phyloP scores from a whole-genome alignment of 306 rosid species.

The Vachellia pachyceras region DNA sequence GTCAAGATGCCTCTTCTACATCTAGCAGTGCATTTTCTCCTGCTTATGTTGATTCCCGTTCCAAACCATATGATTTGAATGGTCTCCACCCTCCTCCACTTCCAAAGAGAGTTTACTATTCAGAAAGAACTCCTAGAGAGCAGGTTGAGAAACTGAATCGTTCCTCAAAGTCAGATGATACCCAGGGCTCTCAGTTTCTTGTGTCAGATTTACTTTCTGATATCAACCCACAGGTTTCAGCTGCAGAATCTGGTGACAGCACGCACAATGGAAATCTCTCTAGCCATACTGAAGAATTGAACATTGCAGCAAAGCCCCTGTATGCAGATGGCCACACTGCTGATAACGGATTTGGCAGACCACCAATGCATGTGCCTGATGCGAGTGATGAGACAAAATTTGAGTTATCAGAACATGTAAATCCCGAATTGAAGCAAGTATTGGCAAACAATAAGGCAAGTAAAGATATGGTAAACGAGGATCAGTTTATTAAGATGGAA shows the following conservation, averaged over 20 bases:
- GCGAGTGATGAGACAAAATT: conserved; percentile 31
- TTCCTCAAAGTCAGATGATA: conserved; percentile 64
- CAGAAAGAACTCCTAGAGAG: conserved; percentile 67
- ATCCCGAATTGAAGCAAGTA: conserved; percentile 16
- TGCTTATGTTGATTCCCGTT: conserved; percentile 47
- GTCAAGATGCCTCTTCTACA: conserved; percentile 43
- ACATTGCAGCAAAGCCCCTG: conserved; percentile 41
- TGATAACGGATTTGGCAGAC: conserved; percentile 46
- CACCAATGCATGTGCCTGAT: conserved; percentile 38
- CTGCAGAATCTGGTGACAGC: conserved; percentile 43
- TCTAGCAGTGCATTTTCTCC: conserved; percentile 46
- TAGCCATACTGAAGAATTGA: conserved; percentile 40
- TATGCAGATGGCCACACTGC: conserved; percentile 34
- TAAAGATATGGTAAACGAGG: conserved; percentile 3
- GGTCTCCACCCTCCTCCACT: conserved; percentile 49
- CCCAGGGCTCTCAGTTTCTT: conserved; percentile 56
- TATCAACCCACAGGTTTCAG: conserved; percentile 38
- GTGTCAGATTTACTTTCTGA: conserved; percentile 50
- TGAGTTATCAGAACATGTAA: conserved; percentile 18
- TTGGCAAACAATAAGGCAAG: background rate
- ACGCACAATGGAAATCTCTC: conserved; percentile 45
- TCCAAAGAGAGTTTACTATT: conserved; percentile 58
- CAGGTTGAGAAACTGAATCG: conserved; percentile 62
- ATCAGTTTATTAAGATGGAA: conserved; percentile 3
- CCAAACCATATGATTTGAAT: conserved; percentile 49